A percentile compares a stretch with the other conserved stretches of the same genome.
phyloP scores from a whole-genome alignment of 2,329 filamentous ascomycete species.

The Xylariaceae sp. region DNA sequence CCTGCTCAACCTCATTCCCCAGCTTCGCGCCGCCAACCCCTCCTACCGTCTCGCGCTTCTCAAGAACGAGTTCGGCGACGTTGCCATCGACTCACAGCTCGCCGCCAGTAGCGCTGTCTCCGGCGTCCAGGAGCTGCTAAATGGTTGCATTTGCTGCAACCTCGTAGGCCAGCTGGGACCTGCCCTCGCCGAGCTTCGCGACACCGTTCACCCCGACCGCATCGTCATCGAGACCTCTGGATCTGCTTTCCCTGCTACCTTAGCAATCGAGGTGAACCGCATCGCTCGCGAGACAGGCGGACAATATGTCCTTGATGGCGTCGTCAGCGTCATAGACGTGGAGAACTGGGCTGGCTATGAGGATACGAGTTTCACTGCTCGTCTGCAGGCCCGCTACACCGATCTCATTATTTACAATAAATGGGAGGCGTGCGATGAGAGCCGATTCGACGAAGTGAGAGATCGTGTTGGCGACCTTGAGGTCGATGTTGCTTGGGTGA shows the following conservation, averaged over 20 bases:
- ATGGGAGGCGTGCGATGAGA: slow-evolving; percentile 73
- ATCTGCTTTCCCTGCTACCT: slow-evolving; percentile 78
- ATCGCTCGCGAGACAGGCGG: slow-evolving; percentile 62
- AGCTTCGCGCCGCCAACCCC: slow-evolving; percentile 68
- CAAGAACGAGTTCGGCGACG: slow-evolving; percentile 96
- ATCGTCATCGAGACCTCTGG: slow-evolving; percentile 94
- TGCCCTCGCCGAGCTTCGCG: slow-evolving; percentile 69
- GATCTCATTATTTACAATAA: slow-evolving; percentile 91
- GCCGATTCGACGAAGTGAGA: slow-evolving; percentile 68
- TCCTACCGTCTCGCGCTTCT: slow-evolving; percentile 84
- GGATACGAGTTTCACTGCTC: slow-evolving; percentile 82
- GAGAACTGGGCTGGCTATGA: slow-evolving; percentile 95
- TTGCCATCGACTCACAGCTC: slow-evolving; percentile 89
- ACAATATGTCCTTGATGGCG: slow-evolving; percentile 73
- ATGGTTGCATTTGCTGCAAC: slow-evolving; percentile 98
- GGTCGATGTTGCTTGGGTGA: slow-evolving; percentile 75
- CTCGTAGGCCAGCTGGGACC: slow-evolving; percentile 84
- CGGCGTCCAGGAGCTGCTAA: slow-evolving; percentile 86
- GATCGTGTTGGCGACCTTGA: slow-evolving; percentile 78
- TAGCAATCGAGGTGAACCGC: slow-evolving; percentile 86
- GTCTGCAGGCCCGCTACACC: slow-evolving; percentile 82
- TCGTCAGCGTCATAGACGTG: slow-evolving; percentile 84
- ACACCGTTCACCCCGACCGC: slow-evolving; percentile 60
- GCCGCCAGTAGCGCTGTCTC: slow-evolving; percentile 77
- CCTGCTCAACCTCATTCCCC: slow-evolving; percentile 87